Base-by-base conservation (phyloP, 2,329 filamentous ascomycete genomes). In the Blastomyces parvus region DNA sequence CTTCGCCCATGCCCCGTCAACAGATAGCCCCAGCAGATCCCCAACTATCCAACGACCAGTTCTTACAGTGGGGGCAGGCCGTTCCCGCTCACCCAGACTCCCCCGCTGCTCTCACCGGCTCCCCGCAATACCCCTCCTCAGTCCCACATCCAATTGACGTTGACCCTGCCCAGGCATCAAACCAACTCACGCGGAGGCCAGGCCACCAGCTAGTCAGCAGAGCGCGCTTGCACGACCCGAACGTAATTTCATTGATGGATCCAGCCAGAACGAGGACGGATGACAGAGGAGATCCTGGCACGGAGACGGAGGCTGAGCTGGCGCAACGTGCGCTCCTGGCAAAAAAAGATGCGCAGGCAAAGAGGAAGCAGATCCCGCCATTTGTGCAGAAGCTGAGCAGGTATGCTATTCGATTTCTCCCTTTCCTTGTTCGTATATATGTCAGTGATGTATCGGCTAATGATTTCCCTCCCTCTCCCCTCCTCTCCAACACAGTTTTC, bases 371-470 rank as follows among this genome's bases (percentile, higher is more conserved):
- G 71, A 97, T 99, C 13, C 93, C 94, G 0, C 93, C 94, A 0
- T 99, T 99, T 80, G 92, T 99, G 53, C 92, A 97, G 76, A 99
- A 99, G 74, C 79, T 99, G 62, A 96, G 91, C 86, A 97, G 93
- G 93, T 95, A 80, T 78, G 84, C 72, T 57, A 38, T 57, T 58
- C 30, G 33, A 63, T 14, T 33, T 42, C 13, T n/a, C 11, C 2
- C 1, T 52, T 52, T 14, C 25, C 14, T 3, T 30, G 25, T 30
- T 7, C 8, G 25, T 6, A 8, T 50, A 30, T 52, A 52, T 14
- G 25, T 30, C 4, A 27, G 48, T 17, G 13, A 27, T 62, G 46
- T 63, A 52, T 44, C 25, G 8, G 60, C 56, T 64, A 60, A 42
- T 61, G 59, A 73, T 60, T n/a, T 68, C 62, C 64, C 17, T 17